These are phyloP conservation scores for Acer campestre DNA, from an alignment of 345 rosid genomes.

Conservation along the genomic window DNA sequence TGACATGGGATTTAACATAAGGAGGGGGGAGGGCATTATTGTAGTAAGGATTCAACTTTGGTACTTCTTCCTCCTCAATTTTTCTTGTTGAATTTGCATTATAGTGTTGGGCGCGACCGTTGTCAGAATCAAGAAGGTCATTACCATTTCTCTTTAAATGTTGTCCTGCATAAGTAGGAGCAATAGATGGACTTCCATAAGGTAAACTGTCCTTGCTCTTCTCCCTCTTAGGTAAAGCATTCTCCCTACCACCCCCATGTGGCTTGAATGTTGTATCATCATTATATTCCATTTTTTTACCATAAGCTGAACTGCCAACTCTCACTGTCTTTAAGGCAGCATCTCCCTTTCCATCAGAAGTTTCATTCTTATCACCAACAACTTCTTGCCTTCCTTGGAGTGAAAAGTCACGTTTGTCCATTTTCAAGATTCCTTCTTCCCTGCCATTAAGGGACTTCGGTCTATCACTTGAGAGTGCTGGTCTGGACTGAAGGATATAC, in stretches of 20 bases:
- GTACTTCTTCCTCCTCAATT: constrained; percentile 41
- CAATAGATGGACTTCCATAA: constrained; percentile 27
- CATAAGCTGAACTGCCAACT: constrained; percentile 46
- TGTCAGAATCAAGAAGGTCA: constrained; percentile 28
- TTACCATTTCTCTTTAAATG: constrained; percentile 32
- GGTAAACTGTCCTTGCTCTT: constrained; percentile 22
- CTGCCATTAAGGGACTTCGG: constrained; percentile 25
- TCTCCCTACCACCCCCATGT: constrained; percentile 41
- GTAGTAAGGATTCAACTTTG: constrained; percentile 38
- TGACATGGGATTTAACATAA: constrained; percentile 55
- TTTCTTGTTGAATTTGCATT: constrained; percentile 31
- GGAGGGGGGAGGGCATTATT: constrained; percentile 72
- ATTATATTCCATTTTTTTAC: constrained; percentile 34
- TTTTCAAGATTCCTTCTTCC: constrained; percentile 31
- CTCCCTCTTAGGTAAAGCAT: constrained; percentile 37
- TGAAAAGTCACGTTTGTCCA: constrained; percentile 34
- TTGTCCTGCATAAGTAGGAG: constrained; percentile 27
- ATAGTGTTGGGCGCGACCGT: constrained; percentile 30
- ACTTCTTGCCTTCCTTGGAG: constrained; percentile 41
- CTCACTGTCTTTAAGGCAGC: constrained; percentile 41
- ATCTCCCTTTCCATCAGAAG: constrained; percentile 43
- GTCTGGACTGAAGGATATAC: constrained; percentile 33
- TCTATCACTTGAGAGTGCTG: constrained; percentile 32
- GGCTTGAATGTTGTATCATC: constrained; percentile 35
- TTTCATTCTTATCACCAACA: constrained; percentile 35